These are phyloP conservation scores for Cystoisospora suis DNA, from an alignment of 169 alveolate species.

Conservation along the genomic window DNA sequence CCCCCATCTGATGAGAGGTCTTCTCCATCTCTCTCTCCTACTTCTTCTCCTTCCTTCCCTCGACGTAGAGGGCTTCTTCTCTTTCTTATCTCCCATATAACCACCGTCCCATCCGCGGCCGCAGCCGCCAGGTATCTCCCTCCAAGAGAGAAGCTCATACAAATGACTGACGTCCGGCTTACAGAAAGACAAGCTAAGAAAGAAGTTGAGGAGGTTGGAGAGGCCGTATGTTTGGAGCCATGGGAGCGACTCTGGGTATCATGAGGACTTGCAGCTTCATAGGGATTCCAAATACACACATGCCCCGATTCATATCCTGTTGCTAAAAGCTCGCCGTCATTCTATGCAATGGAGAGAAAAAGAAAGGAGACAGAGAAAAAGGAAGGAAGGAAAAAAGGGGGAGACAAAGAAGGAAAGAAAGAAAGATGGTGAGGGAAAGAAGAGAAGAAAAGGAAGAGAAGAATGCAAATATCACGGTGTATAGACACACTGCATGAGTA, in stretches of 20 bases:
- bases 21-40: background rate
- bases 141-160: background rate
- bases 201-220: too few species aligned
- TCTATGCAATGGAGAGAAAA: background rate
- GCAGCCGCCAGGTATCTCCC: conserved; percentile 46
- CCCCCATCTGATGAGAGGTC: background rate
- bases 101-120: conserved; percentile 44
- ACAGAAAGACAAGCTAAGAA: background rate
- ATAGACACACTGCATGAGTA: background rate
- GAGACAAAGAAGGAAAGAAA: background rate
- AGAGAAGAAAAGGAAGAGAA: background rate
- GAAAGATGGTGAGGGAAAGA: background rate
- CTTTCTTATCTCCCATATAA: conserved; percentile 17
- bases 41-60: background rate
- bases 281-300: conserved; percentile 19
- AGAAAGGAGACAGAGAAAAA: background rate
- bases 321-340: conserved; percentile 49
- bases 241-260: too few species aligned
- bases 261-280: too few species aligned
- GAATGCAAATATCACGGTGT: background rate
- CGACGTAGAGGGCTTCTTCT: background rate
- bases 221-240: too few species aligned
- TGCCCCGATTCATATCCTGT: conserved; percentile 55
- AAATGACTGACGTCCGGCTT: conserved; percentile 41
- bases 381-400: background rate